These are phyloP conservation scores for Aphanoascus verrucosus DNA, from an alignment of 2,329 filamentous ascomycete genomes.

Conservation along the genomic window DNA sequence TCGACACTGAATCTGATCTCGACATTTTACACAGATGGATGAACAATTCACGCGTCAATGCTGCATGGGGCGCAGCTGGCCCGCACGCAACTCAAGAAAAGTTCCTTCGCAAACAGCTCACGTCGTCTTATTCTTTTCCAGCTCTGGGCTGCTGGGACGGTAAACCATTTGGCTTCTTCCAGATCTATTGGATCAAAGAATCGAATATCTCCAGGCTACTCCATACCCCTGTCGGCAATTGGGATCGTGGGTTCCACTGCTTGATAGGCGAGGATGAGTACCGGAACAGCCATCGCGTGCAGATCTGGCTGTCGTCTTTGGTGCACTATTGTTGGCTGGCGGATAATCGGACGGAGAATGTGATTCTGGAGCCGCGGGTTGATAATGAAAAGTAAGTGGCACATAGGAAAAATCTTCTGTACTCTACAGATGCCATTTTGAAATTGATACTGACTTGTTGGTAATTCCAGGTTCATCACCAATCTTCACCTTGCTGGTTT, in stretches of 20 bases:
- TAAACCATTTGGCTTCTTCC: conserved; percentile 92
- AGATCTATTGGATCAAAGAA: conserved; percentile 97
- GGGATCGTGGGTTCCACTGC: conserved; percentile 79
- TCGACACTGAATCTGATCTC: conserved; percentile 39
- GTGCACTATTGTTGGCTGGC: conserved; percentile 75
- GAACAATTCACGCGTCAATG: conserved; percentile 67
- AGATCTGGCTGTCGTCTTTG: conserved; percentile 70
- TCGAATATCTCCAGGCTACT: conserved; percentile 64
- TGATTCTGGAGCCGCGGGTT: conserved; percentile 79
- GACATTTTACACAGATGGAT: conserved; percentile 79
- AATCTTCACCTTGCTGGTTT: conserved; percentile 70
- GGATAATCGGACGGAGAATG: conserved; percentile 68
- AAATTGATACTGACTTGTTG: neutral
- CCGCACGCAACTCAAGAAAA: conserved; percentile 48
- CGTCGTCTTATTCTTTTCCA: conserved; percentile 68
- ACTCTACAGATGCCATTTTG: neutral
- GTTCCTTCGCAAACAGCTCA: conserved; percentile 58
- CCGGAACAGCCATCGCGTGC: conserved; percentile 63
- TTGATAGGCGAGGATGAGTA: conserved; percentile 89
- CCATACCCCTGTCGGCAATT: conserved; percentile 57
- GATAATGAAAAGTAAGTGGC: conserved; percentile 72
- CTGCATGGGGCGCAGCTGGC: conserved; percentile 68
- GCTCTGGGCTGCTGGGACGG: conserved; percentile 91
- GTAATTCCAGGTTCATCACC: conserved; percentile 48
- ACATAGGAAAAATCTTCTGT: neutral